Percentiles rank a stretch among this genome's conserved stretches.
phyloP scores from a whole-genome alignment of 1,284 basidiomycete species.

The Chiua sp. region DNA sequence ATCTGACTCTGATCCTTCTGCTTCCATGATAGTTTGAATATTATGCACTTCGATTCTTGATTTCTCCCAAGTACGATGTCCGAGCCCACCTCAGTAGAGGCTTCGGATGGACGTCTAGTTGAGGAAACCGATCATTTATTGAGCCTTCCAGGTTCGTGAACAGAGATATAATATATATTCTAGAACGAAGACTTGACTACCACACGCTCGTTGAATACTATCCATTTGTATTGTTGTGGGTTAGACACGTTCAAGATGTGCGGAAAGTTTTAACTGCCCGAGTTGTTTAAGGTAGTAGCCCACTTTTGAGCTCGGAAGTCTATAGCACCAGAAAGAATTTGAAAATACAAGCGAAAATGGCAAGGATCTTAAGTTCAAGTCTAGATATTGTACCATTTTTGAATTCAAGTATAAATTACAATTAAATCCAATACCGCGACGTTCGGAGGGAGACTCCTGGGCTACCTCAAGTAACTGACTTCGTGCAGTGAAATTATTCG shows the following conservation, averaged over 20 bases:
- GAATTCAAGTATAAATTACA: no score
- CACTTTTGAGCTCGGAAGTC: no score
- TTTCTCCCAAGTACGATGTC: slow-evolving; percentile 40
- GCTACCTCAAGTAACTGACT: no score
- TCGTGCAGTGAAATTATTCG: no score
- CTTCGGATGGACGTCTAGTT: slow-evolving; percentile 33
- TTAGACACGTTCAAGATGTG: not conserved
- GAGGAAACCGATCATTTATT: not conserved
- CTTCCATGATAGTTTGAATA: slow-evolving; percentile 3
- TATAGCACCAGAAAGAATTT: no score
- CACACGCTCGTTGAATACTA: slow-evolving; percentile 2
- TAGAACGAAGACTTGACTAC: slow-evolving; percentile 2
- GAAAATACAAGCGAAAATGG: no score
- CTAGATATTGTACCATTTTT: no score
- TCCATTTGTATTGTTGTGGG: slow-evolving; percentile 23
- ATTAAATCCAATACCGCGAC: no score
- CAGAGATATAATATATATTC: slow-evolving; percentile 7
- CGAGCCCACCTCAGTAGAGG: slow-evolving; percentile 13
- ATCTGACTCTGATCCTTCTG: slow-evolving; percentile 1
- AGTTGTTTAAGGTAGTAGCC: no score
- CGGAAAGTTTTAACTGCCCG: no score
- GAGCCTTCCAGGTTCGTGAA: not conserved
- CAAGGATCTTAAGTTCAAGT: no score
- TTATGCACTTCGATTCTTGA: slow-evolving; percentile 26
- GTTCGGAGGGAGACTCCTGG: no score